Evolutionary conservation across 768 basidiomycete species (phyloP), one percentile per base, ranked within the genome.

Genomic region (Terana coerulea): DNA sequence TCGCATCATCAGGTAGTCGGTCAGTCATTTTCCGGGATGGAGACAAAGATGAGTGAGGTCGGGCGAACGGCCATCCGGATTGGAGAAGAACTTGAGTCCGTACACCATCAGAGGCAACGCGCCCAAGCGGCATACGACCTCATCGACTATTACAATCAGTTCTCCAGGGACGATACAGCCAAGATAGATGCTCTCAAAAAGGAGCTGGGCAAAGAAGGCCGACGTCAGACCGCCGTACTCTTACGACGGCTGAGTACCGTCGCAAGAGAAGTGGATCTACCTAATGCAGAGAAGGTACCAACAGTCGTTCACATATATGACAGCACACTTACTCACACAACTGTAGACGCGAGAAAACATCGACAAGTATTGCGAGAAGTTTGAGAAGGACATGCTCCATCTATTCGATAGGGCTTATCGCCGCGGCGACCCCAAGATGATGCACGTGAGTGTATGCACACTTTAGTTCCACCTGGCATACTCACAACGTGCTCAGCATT

Each of bases 371-470:
- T 97, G 97, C 72, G 97, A 99, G 72, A 91, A 88, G 67, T 98
- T 98, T 58, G 97, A 99, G 69, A 98, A 95, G 72, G 95, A 98
- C 64, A 95, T 98, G 83, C 80, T 99, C 47, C 84, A 89, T 63
- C 74, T 98, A 35, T 99, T 99, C 64, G 97, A 99, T 66, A 75
- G 88, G 59, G 95, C 91, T 61, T 99, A 98, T 69, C 83, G 95
- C 47, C 91, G 92, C 64, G 94, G 95, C 28, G 97, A 99, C 64
- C 97, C 97, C 0, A 95, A 95, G 71, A 91, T 98, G 88, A 99
- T 99, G 97, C 91, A 95, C 72, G 97, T 88, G 98, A 98, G 97
- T 91, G 95, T 88, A 52, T 39, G 81, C 73, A 44, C 47, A 48
- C 25, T 11, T 34, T 28, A 24, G 10, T 11, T 1, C 4, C 17